A percentile compares a stretch with the other conserved stretches of the same genome.
Evolutionary conservation across 2,329 filamentous ascomycete species (phyloP).

Genomic region (Nigrospora sphaerica): DNA sequence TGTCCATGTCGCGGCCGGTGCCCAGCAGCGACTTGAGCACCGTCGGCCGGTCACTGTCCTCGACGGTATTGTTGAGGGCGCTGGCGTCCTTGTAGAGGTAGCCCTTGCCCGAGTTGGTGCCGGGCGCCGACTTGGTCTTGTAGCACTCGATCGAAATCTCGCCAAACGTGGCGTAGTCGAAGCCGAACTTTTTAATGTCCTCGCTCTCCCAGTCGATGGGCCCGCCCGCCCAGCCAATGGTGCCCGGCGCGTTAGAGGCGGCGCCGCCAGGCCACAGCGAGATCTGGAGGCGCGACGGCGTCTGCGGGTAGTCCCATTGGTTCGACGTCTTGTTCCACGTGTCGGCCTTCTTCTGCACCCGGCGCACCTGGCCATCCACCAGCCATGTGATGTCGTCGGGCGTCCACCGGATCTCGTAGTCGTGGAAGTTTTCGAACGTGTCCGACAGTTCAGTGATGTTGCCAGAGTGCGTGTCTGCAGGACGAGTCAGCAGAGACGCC

Average conservation of each 20-base stretch:
- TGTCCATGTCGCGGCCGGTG: conserved; percentile 69
- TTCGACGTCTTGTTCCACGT: conserved; percentile 83
- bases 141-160: conserved; percentile 84
- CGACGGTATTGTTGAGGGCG: conserved; percentile 70
- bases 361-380: conserved; percentile 72
- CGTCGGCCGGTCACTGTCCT: conserved; percentile 67
- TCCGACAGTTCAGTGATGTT: conserved; percentile 61
- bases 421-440: conserved; percentile 74
- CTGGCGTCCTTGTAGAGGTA: conserved; percentile 66
- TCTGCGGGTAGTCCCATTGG: conserved; percentile 84
- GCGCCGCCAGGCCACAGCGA: conserved; percentile 95
- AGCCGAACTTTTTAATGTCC: conserved; percentile 76
- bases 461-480: conserved; percentile 62
- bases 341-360: conserved; percentile 65
- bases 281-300: conserved; percentile 81
- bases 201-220: conserved; percentile 76
- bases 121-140: conserved; percentile 53
- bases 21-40: conserved; percentile 72
- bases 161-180: conserved; percentile 78
- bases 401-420: conserved; percentile 90
- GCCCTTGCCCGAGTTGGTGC: conserved; percentile 59
- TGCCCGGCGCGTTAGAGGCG: conserved; percentile 70
- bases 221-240: conserved; percentile 87
- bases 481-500: too few species aligned
- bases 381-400: conserved; percentile 82